Percentiles rank a stretch among this genome's conserved stretches.
phyloP scores from a whole-genome alignment of 169 alveolate genomes.

The Plasmodium inui region DNA sequence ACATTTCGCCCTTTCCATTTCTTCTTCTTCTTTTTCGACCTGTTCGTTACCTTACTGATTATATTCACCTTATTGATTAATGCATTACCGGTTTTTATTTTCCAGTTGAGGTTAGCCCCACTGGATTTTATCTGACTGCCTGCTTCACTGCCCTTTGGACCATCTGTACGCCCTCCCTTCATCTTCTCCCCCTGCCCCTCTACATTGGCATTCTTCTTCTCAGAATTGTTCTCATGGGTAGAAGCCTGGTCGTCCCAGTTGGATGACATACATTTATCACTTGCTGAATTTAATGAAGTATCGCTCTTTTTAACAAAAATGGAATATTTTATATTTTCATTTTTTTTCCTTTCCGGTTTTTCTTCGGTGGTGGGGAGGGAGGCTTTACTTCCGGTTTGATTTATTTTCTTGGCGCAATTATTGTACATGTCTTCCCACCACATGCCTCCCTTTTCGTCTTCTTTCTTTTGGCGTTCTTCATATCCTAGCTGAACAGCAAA shows the following conservation, averaged over 20 bases:
- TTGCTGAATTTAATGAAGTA: neutral
- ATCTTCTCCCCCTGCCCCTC: neutral
- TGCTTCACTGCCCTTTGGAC: neutral
- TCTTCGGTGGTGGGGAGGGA: neutral
- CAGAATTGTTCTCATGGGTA: neutral
- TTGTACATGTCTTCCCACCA: slow-evolving; percentile 76
- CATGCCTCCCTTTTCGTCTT: slow-evolving; percentile 11
- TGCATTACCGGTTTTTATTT: neutral
- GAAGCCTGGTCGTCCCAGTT: neutral
- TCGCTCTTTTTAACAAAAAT: slow-evolving; percentile 37
- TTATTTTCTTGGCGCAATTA: slow-evolving; percentile 49
- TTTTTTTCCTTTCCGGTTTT: slow-evolving; percentile 9
- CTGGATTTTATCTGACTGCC: neutral
- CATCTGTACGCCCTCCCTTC: neutral
- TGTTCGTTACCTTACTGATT: neutral
- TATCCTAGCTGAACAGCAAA: slow-evolving; percentile 28
- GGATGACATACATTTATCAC: neutral
- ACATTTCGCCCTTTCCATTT: neutral
- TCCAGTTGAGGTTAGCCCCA: neutral
- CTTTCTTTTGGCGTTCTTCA: slow-evolving; percentile 23
- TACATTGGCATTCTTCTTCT: neutral
- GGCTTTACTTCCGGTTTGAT: neutral
- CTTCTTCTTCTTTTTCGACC: neutral
- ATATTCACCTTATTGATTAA: neutral
- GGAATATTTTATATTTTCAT: slow-evolving; percentile 26